Evolutionary conservation across 2,329 filamentous ascomycete genomes (phyloP), one percentile per base, ranked within the genome.

Genomic region (Anthostomella pinea): DNA sequence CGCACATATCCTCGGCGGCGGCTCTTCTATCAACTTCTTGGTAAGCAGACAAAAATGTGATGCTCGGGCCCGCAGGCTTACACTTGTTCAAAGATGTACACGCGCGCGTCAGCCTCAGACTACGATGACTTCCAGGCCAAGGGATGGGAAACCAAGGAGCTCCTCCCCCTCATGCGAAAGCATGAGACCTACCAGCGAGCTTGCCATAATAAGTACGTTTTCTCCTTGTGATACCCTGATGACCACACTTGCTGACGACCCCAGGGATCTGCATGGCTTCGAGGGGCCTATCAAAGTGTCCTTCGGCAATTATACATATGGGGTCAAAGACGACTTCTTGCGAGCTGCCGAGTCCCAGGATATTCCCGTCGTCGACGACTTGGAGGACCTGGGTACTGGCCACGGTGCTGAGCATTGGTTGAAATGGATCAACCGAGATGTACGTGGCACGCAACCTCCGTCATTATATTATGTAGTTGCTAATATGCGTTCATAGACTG

Each of bases 251-350:
- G 24, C 48, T 56, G 30, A 57, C 35, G 8, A 8, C 6, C 9
- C 13, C 49, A 73, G 75, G 44, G 81, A 85, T 8, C 59, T 85
- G 15, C 86, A 91, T 53, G 86, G 86, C 1, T 87, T 82, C 38
- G 83, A 87, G 21, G 85, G 86, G 0, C 86, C 86, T 0, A 88
- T 89, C 67, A 88, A 88, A 64, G 84, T 88, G 24, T 88, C 83
- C 0, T 89, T 89, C 46, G 83, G 83, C 36, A 87, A 87, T 63
- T 84, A 87, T 62, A 85, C 81, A 4, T 90, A 90, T 50, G 85
- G 85, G 1, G 81, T 90, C 62, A 87, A 85, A 72, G 81, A 89
- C 33, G 85, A 91, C 62, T 89, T 89, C 69, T 68, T 89, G 23
- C 72, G 83, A 14, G 83, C 83, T 11, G 70, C 77, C 3, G 83